Conservation (phyloP, 257 asterid species). For the Capsicum rhomboideum region DNA sequence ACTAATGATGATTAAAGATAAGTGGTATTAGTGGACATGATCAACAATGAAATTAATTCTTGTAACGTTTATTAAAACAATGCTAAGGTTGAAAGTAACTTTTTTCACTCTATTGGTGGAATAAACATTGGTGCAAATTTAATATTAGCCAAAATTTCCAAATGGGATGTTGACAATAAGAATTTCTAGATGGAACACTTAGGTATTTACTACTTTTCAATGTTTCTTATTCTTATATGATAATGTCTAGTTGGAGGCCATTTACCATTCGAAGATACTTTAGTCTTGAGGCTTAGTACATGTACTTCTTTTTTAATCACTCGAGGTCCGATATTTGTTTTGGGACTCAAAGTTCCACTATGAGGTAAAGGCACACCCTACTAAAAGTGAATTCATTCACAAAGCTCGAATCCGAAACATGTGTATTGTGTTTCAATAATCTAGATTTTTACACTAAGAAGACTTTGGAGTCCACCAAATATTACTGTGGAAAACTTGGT, state of each 20-base stretch:
- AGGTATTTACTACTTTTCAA: background rate
- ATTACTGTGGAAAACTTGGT: background rate
- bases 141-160: background rate
- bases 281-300: background rate
- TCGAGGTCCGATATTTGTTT: rapidly evolving
- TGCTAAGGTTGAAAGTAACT: background rate
- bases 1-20: background rate
- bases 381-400: background rate
- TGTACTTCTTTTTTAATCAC: background rate
- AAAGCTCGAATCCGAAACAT: background rate
- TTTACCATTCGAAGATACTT: background rate
- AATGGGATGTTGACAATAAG: background rate
- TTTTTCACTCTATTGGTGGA: background rate
- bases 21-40: background rate
- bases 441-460: background rate
- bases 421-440: too few relatives aligned
- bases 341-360: background rate
- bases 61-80: background rate
- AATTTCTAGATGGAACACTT: background rate
- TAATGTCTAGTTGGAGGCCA: background rate
- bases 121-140: background rate
- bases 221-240: background rate
- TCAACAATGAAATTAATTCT: background rate
- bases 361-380: too few relatives aligned
- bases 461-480: background rate